Base-by-base conservation (phyloP, 1,284 basidiomycete genomes). In the Leucoagaricus sp. region DNA sequence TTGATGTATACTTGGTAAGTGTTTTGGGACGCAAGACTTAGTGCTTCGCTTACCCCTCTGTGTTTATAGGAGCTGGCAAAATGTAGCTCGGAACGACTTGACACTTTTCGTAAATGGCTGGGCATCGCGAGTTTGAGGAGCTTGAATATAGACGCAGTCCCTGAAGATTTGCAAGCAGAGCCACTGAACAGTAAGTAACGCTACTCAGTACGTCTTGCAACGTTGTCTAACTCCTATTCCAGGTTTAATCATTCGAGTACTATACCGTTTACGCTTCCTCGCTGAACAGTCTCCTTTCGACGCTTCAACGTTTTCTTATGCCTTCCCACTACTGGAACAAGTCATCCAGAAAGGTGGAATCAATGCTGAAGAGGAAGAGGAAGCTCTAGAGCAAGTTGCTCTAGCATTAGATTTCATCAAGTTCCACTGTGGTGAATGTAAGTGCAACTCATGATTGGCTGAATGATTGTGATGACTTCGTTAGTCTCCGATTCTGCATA, bases 361-460 rank as follows among this genome's bases (percentile, higher is more conserved):
- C 13, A 75, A 78, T 5, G 78, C 80, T 48, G 80, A 85, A 58
- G 94, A 86, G 53, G 83, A 89, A 61, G 94, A 96, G 49, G 87
- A 90, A 60, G 83, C 84, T 0, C 76, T 96, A 31, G 96, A 99
- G 72, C 96, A 98, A 71, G 80, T 97, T 6, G 82, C 92, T 8
- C 80, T 99, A 19, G 83, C 87, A 0, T 76, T 99, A 23, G 91
- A 94, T 60, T 85, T 97, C 60, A 84, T 99, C 63, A 87, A 84
- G 58, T 94, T 93, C 72, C 94, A 98, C 68, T 84, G 83, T 56
- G 85, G 84, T 47, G 89, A 94, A 76, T 96, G 94, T 93, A 67
- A 64, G 86, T 75, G 25, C 17, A 50, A 31, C 25, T 4, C 6
- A n/a, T 26, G 19, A 25, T 53, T 40, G 7, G 17, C 57, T 56